Evolutionary conservation across 768 basidiomycete species (phyloP), one percentile per base, ranked within the genome.

Genomic region (Tephrocybe rancida): DNA sequence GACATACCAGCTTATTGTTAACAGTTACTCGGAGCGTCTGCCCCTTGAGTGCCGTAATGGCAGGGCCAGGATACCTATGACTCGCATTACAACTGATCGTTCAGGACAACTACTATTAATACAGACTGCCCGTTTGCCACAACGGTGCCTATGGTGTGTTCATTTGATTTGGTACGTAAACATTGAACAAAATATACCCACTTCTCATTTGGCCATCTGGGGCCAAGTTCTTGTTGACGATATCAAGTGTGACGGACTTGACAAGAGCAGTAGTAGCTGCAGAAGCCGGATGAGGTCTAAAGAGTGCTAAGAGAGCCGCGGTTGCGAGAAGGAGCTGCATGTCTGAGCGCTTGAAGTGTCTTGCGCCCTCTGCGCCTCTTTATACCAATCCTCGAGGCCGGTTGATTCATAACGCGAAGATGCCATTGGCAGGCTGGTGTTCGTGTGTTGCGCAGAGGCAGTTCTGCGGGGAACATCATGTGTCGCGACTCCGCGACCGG

Each of bases 31-130:
- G 48, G 46, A 81, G 72, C 25, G 64, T 65, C 44, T 77, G 70
- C 5, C 78, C 75, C 54, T 81, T 84, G 21, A 69, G 64, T 18
- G 62, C 64, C 5, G 58, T 64, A 58, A 84, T 77, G 43, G 77
- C 58, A 7, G 82, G 82, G 5, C 79, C 82, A 16, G 82, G 82
- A 56, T 64, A 68, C 27, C 64, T 67, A 39, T 13, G 49, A 3
- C 26, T 10, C 7, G 24, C 19, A 47, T 48, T 46, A 50, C 26
- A 24, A 26, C 18, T 21, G 21, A 43, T 32, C 22, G 41, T 26
- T 14, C 13, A 9, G 22, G 37, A 13, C 16, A 19, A 16, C 14
- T 26, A 10, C 7, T 26, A 38, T 16, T 21, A 29, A 19, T 42
- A 51, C 54, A 25, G 55, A 66, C 65, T 59, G 55, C 30, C 66